These are phyloP conservation scores for Fusarium musae DNA, from an alignment of 2,329 filamentous ascomycete species.

Conservation along the genomic window DNA sequence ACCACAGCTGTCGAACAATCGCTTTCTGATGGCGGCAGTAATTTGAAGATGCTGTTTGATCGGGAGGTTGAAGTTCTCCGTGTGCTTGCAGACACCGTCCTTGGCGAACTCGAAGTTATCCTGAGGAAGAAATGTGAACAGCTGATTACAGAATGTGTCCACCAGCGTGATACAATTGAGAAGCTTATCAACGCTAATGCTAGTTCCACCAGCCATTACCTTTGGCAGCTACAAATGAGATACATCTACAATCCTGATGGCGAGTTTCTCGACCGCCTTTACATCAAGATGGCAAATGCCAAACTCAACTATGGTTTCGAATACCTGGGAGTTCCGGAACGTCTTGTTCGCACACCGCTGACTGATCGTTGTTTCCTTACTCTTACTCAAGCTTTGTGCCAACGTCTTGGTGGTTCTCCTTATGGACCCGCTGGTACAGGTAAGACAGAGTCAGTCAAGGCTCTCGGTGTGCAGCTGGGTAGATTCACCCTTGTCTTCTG, in stretches of 20 bases:
- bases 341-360: constrained; percentile 94
- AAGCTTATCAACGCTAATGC: constrained; percentile 84
- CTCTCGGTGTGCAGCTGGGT: constrained; percentile 93
- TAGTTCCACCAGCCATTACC: constrained; percentile 79
- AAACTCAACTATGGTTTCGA: constrained; percentile 97
- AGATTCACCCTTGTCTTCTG: constrained; percentile 99
- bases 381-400: constrained; percentile 93
- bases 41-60: constrained; percentile 77
- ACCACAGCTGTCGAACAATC: constrained; percentile 86
- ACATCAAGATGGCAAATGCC: constrained; percentile 97
- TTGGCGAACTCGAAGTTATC: constrained; percentile 88
- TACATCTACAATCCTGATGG: constrained; percentile 88
- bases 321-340: constrained; percentile 95
- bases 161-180: constrained; percentile 93
- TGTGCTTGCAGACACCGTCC: constrained; percentile 86
- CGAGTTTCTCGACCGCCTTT: constrained; percentile 83
- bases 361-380: constrained; percentile 99
- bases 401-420: constrained; percentile 93
- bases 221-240: constrained; percentile 97
- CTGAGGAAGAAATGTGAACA: constrained; percentile 97
- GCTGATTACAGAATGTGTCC: constrained; percentile 97
- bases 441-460: constrained; percentile 99
- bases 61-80: constrained; percentile 87
- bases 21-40: constrained; percentile 76
- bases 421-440: constrained; percentile 98